Percentiles rank a stretch among this genome's conserved stretches.
phyloP scores from a whole-genome alignment of 2,329 filamentous ascomycete genomes.

The Paradendryphiella salina region DNA sequence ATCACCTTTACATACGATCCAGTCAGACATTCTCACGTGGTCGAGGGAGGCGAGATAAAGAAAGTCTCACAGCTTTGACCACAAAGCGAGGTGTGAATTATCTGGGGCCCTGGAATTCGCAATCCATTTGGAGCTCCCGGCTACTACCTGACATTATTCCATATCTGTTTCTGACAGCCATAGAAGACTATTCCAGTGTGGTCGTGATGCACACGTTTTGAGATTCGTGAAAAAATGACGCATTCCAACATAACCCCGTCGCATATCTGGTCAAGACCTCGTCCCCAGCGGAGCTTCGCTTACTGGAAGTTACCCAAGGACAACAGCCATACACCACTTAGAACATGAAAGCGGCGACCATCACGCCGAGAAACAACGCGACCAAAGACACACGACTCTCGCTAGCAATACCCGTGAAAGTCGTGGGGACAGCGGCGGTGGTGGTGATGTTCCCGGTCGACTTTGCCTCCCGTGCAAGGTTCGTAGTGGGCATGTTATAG shows the following conservation, averaged over 20 bases:
- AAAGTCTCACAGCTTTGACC: too few species aligned
- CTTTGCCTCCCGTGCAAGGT: slow-evolving; percentile 5
- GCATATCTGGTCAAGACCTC: background rate
- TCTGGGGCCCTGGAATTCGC: background rate
- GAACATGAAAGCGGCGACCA: slow-evolving; percentile 8
- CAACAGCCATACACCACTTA: slow-evolving; percentile 2
- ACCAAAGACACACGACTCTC: slow-evolving; percentile 7
- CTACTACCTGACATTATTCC: background rate
- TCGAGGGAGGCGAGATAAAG: background rate
- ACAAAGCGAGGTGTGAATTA: background rate
- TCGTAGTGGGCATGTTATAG: slow-evolving; percentile 14
- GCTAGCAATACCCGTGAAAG: slow-evolving; percentile 5
- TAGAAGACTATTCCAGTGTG: background rate
- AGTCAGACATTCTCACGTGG: too few species aligned
- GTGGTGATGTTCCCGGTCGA: background rate
- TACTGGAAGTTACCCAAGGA: background rate
- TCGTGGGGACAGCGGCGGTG: background rate
- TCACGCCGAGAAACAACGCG: slow-evolving; percentile 9
- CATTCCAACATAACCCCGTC: background rate
- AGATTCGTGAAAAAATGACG: background rate
- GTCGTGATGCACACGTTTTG: background rate
- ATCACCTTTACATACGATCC: background rate
- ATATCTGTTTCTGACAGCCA: background rate
- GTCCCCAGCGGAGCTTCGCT: background rate
- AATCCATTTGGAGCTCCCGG: background rate